Evolutionary conservation across 2,329 filamentous ascomycete species (phyloP).

Genomic region (Parastagonospora nodorum): DNA sequence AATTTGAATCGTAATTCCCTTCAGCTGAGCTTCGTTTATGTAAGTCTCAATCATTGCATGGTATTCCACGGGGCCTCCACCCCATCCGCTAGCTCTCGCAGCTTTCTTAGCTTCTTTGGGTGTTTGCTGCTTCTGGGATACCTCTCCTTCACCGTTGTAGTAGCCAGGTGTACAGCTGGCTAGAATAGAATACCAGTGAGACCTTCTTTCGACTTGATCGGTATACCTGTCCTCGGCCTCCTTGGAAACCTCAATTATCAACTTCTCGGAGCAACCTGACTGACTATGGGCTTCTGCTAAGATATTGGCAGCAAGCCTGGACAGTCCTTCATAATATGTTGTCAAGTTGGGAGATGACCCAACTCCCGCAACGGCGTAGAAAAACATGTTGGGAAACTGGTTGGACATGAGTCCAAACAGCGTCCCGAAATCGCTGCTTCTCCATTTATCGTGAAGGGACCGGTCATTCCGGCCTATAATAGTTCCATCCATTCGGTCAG

Average conservation of each 20-base stretch:
- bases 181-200: background rate
- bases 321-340: background rate
- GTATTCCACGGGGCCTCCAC: background rate
- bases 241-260: background rate
- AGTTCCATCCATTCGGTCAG: constrained; percentile 28
- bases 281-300: background rate
- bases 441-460: constrained; percentile 53
- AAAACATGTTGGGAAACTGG: constrained; percentile 25
- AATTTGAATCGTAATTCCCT: background rate
- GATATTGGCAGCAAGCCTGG: background rate
- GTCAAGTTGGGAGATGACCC: background rate
- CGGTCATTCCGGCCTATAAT: constrained; percentile 52
- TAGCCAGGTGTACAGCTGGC: background rate
- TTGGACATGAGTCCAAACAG: constrained; percentile 48
- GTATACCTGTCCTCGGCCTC: background rate
- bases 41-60: background rate
- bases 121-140: background rate
- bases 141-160: background rate
- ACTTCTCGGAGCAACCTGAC: background rate
- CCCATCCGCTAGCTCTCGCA: background rate
- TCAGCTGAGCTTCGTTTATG: background rate
- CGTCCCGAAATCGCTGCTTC: constrained; percentile 43
- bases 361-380: background rate
- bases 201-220: background rate
- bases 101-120: background rate